Conservation (phyloP, 805 yeast genomes). For the Teunomyces panamensis region DNA sequence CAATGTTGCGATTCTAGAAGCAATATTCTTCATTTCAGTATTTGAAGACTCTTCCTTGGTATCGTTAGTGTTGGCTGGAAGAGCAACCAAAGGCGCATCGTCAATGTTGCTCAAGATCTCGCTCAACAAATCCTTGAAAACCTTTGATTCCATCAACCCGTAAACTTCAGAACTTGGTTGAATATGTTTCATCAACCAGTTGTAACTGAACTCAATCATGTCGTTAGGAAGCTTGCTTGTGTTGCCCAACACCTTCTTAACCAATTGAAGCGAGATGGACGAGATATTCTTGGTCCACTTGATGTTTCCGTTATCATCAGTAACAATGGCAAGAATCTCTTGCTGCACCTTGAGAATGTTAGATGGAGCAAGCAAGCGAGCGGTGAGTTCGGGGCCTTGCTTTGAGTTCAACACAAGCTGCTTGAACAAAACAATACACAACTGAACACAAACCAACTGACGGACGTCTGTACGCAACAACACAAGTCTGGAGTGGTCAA, state of each 20-base stretch:
- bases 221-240: conserved; percentile 32
- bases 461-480: conserved; percentile 81
- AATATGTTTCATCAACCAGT: conserved; percentile 82
- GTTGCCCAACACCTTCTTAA: conserved; percentile 34
- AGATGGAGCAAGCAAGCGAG: conserved; percentile 27
- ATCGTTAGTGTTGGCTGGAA: conserved; percentile 2
- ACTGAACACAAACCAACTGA: conserved; percentile 75
- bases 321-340: conserved; percentile 73
- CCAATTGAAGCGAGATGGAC: conserved; percentile 66
- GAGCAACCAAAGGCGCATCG: conserved; percentile 7
- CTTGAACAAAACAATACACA: conserved; percentile 69
- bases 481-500: conserved; percentile 78
- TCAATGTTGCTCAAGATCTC: conserved; percentile 27
- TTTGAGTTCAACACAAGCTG: conserved; percentile 48
- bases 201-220: conserved; percentile 58
- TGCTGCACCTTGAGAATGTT: conserved; percentile 52
- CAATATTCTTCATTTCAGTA: conserved; percentile 53
- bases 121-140: conserved; percentile 48
- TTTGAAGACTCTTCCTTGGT: conserved; percentile 1
- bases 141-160: conserved; percentile 67
- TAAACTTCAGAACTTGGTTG: conserved; percentile 80
- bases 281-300: conserved; percentile 87
- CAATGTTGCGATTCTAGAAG: conserved; percentile 60
- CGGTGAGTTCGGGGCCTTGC: conserved; percentile 18
- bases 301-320: conserved; percentile 81